These are phyloP conservation scores for Orbilia ellipsospora DNA, from an alignment of 2,329 filamentous ascomycete species.

Conservation along the genomic window DNA sequence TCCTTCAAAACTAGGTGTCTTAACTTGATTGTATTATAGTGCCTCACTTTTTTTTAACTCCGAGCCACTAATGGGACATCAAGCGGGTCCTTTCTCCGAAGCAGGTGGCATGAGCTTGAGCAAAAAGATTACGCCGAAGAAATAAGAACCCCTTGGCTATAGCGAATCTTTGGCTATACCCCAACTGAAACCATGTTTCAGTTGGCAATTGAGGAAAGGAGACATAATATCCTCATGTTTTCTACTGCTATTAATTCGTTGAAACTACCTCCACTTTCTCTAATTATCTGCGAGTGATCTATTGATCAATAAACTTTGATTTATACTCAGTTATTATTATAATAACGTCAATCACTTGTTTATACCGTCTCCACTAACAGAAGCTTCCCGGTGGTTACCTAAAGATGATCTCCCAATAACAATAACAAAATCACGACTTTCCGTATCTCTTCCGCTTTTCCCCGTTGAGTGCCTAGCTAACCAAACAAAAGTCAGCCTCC, in stretches of 20 bases:
- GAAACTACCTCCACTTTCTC: neutral
- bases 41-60: conserved; percentile 34
- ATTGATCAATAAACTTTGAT: neutral
- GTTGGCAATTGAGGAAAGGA: conserved; percentile 2
- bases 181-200: conserved; percentile 53
- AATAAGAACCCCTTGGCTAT: conserved; percentile 23
- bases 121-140: neutral
- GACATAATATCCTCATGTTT: neutral
- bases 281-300: conserved; percentile 15
- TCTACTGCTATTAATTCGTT: too few species aligned
- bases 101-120: conserved; percentile 2
- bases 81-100: neutral
- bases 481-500: neutral
- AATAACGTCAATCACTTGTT: conserved; percentile 24
- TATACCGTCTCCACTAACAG: conserved; percentile 1
- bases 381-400: neutral
- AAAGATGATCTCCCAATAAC: neutral
- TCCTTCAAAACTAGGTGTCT: conserved; percentile 37
- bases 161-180: conserved; percentile 15
- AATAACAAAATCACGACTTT: neutral
- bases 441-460: neutral
- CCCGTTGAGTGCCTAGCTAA: too few species aligned
- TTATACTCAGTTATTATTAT: conserved; percentile 3
- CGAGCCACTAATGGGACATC: neutral
- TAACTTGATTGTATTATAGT: conserved; percentile 32